Base-by-base conservation (phyloP, 1,139 yeast genomes). In the Lodderomyces beijingensis region DNA sequence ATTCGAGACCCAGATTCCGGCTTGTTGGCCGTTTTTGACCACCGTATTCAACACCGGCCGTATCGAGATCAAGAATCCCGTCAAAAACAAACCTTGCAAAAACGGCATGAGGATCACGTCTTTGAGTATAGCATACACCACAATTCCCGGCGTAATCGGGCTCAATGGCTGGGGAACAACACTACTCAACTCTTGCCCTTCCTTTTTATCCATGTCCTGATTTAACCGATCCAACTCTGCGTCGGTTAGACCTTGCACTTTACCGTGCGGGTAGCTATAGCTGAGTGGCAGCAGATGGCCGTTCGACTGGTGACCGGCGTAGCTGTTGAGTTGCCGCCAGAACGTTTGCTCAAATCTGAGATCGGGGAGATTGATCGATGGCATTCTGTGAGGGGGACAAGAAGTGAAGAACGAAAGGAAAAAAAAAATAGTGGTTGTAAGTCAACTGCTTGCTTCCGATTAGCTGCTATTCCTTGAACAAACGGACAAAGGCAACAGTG, bases 41-140 rank as follows among this genome's bases (percentile, higher is more conserved):
- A 65, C 39, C 12, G 42, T 37, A 7, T 47, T 36, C 32, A 64
- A 42, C 1, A 55, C 30, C 1, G 74, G 74, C 19, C 57, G 43
- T 14, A 52, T 38, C n/a, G 52, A 35, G 3, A 68, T 41, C 32
- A 68, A 46, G 4, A 59, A 37, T 6, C 68, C 66, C 2, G 67
- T 47, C 63, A 65, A 68, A 20, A 63, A 35, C 37, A 69, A 61
- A 4, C 74, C 73, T 41, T 65, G 74, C 12, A 68, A 16, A 25
- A 83, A 65, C 1, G 91, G 91, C 78, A 81, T 72, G n/a, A 82
- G 11, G 2, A 83, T 49, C 40, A 80, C 81, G 47, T 82, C 89
- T 40, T 73, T 73, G 7, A 79, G 31, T 0, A 83, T 56, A 1
- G 85, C 82, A 45, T 74, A 75, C 0, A 65, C 43, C 5, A 79